Evolutionary conservation across 108 stramenopile species (phyloP).

Genomic region (Cyclotella choctawhatcheeana): DNA sequence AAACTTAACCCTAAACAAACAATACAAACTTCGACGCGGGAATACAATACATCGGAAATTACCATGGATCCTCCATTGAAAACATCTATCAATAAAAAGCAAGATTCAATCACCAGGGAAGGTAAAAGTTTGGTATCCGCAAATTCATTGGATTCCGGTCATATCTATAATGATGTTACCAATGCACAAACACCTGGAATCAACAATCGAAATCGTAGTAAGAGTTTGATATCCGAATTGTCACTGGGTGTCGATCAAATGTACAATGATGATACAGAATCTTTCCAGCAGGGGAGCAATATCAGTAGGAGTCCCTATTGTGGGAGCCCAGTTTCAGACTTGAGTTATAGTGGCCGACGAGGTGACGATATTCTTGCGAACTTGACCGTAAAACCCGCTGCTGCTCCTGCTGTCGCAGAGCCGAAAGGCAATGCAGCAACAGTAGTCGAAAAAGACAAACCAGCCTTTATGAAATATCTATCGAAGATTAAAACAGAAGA

Average conservation of each 20-base stretch:
- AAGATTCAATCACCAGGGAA: too few species aligned
- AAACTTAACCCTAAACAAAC: neutral
- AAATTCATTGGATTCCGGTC: too few species aligned
- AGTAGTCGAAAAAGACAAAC: neutral
- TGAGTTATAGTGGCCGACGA: neutral
- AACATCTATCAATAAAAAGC: too few species aligned
- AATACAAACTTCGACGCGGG: conserved; percentile 7
- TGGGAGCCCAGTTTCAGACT: neutral
- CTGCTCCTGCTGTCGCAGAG: neutral
- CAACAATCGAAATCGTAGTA: too few species aligned
- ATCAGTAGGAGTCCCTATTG: neutral
- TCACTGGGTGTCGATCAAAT: conserved; percentile 45
- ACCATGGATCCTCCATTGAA: conserved; percentile 24
- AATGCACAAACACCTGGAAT: too few species aligned
- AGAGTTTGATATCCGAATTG: conserved; percentile 41
- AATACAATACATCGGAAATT: conserved; percentile 7
- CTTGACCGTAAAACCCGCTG: conserved; percentile 8
- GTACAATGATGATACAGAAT: conserved; percentile 22
- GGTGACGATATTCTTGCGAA: neutral
- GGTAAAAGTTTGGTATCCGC: too few species aligned
- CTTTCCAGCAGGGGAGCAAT: neutral
- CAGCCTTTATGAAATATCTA: neutral
- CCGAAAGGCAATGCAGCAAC: neutral
- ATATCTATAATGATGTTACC: too few species aligned
- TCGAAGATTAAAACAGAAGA: neutral